These are phyloP conservation scores for Aspergillaceae sp. DNA, from an alignment of 2,329 filamentous ascomycete species.

Conservation along the genomic window DNA sequence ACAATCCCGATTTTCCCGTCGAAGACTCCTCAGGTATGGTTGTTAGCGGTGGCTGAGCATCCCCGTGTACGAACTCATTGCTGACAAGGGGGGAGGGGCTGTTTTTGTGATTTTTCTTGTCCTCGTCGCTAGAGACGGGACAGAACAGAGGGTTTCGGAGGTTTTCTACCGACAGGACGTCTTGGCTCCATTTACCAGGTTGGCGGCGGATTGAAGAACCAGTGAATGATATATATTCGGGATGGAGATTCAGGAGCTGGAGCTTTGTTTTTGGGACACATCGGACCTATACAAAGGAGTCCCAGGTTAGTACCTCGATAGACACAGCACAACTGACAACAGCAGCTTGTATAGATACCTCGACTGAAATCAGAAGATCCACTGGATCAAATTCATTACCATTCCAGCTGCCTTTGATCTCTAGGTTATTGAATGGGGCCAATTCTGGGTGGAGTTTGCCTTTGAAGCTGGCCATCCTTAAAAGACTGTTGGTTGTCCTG, in stretches of 20 bases:
- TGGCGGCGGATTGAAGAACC: too few relatives aligned
- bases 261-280: constrained; percentile 14
- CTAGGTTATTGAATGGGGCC: constrained; percentile 19
- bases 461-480: too few relatives aligned
- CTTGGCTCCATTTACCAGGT: background rate
- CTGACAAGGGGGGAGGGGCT: too few relatives aligned
- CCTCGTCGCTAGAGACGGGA: too few relatives aligned
- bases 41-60: too few relatives aligned
- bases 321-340: background rate
- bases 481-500: too few relatives aligned
- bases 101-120: too few relatives aligned
- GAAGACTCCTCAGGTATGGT: too few relatives aligned
- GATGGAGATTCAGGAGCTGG: constrained; percentile 13
- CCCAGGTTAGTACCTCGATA: background rate
- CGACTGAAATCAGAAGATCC: constrained; percentile 18
- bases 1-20: too few relatives aligned
- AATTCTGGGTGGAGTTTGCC: constrained; percentile 1
- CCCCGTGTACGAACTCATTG: too few relatives aligned
- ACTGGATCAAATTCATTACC: constrained; percentile 17
- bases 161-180: constrained; percentile 4
- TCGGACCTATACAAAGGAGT: constrained; percentile 12
- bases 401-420: constrained; percentile 25
- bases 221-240: constrained; percentile 4
- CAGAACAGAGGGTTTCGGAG: background rate
- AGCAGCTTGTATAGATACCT: constrained; percentile 15